These are phyloP conservation scores for Leishmania arabica DNA, from an alignment of 208 protist species.

Conservation along the genomic window DNA sequence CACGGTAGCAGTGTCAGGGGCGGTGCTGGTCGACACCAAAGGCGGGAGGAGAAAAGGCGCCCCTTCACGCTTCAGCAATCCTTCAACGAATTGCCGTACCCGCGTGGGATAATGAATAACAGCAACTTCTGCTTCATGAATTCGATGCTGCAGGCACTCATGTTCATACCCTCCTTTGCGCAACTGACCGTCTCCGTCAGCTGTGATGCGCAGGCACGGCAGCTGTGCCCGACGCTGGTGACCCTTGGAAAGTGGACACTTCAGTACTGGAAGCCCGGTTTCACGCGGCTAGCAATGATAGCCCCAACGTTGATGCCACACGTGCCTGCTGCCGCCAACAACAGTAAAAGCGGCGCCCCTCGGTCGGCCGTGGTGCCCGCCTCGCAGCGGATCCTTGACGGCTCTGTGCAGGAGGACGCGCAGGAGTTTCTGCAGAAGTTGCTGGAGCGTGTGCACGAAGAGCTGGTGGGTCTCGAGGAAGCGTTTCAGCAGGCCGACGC, in stretches of 20 bases:
- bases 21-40: not conserved
- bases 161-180: conserved; percentile 71
- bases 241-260: conserved; percentile 66
- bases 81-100: conserved; percentile 45
- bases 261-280: conserved; percentile 69
- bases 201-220: conserved; percentile 22
- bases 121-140: conserved; percentile 91
- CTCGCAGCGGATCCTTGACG: conserved; percentile 36
- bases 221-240: conserved; percentile 47
- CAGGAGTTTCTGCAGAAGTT: conserved; percentile 82
- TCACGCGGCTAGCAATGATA: conserved; percentile 23
- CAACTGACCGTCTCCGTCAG: conserved; percentile 60
- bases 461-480: conserved; percentile 48
- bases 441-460: conserved; percentile 63
- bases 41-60: not conserved
- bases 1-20: not conserved
- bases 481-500: not conserved
- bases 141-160: conserved; percentile 64
- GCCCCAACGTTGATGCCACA: conserved; percentile 15
- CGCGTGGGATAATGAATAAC: conserved; percentile 75
- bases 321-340: not conserved
- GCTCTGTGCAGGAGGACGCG: conserved; percentile 79
- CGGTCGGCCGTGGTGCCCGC: not conserved
- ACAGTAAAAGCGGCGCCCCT: not conserved
- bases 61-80: conserved; percentile 25